These are phyloP conservation scores for Ogataea paradorogensis DNA, from an alignment of 805 yeast species.

Conservation along the genomic window DNA sequence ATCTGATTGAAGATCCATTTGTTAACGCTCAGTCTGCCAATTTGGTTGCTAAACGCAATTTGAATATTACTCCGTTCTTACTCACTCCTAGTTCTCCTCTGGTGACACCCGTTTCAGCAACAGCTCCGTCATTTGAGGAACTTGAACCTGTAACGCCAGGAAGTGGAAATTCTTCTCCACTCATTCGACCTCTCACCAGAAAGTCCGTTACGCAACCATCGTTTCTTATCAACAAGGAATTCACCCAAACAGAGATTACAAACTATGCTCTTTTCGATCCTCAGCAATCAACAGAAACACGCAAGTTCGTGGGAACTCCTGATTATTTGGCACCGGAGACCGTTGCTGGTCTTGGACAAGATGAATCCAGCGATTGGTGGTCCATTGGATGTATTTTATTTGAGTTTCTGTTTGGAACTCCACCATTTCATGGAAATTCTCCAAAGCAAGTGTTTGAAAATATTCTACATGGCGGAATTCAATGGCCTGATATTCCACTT, in stretches of 20 bases:
- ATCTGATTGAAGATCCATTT: slow-evolving; percentile 21
- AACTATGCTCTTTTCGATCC: slow-evolving; percentile 76
- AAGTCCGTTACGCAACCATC: slow-evolving; percentile 56
- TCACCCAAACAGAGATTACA: slow-evolving; percentile 30
- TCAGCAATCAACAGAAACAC: slow-evolving; percentile 39
- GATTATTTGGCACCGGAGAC: slow-evolving; percentile 98
- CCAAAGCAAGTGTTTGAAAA: slow-evolving; percentile 82
- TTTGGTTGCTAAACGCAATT: slow-evolving; percentile 13
- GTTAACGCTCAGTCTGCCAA: slow-evolving; percentile 15
- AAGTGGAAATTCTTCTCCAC: slow-evolving; percentile 43
- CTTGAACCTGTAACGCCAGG: slow-evolving; percentile 29
- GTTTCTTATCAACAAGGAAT: slow-evolving; percentile 51
- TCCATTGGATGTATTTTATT: slow-evolving; percentile 93
- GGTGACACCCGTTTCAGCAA: slow-evolving; percentile 19
- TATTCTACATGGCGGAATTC: slow-evolving; percentile 67
- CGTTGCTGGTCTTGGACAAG: slow-evolving; percentile 78
- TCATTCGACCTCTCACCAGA: slow-evolving; percentile 44
- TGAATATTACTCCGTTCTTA: slow-evolving; percentile 28
- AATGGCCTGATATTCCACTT: slow-evolving; percentile 74
- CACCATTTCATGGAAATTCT: slow-evolving; percentile 85
- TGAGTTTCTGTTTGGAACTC: slow-evolving; percentile 88
- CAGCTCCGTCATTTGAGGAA: slow-evolving; percentile 18
- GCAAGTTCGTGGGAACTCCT: slow-evolving; percentile 92
- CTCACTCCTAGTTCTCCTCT: slow-evolving; percentile 26
- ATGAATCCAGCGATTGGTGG: slow-evolving; percentile 97